Evolutionary conservation across 2,329 filamentous ascomycete genomes (phyloP).

Genomic region (Colletotrichum agaves): DNA sequence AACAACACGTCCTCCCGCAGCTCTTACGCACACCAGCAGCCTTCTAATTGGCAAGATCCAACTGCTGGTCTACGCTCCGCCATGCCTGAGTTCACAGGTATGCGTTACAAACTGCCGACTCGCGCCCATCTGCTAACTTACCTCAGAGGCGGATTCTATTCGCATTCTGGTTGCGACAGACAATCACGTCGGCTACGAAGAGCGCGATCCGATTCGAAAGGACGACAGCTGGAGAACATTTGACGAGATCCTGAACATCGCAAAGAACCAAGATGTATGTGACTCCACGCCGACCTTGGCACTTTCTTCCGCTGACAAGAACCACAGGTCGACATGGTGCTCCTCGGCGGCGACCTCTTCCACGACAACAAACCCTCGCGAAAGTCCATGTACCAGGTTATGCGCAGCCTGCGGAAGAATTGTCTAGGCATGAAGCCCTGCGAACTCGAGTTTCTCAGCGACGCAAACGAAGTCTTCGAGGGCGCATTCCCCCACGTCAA

Average conservation of each 20-base stretch:
- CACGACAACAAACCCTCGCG: conserved; percentile 98
- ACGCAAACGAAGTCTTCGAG: conserved; percentile 90
- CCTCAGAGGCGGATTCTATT: conserved; percentile 81
- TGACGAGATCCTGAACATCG: conserved; percentile 92
- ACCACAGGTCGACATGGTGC: conserved; percentile 86
- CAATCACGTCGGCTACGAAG: conserved; percentile 97
- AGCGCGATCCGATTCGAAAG: conserved; percentile 92
- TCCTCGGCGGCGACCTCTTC: conserved; percentile 94
- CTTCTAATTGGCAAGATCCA: background rate
- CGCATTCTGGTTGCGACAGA: conserved; percentile 94
- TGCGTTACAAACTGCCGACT: background rate
- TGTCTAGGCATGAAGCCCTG: conserved; percentile 96
- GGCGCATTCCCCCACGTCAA: conserved; percentile 94
- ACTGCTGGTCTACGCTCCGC: background rate
- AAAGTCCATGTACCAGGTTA: conserved; percentile 96
- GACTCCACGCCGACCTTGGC: background rate
- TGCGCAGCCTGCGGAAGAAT: conserved; percentile 92
- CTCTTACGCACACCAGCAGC: background rate
- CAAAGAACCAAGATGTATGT: conserved; percentile 79
- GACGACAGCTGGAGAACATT: conserved; percentile 98
- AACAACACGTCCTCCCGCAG: background rate
- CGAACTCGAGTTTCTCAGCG: conserved; percentile 92
- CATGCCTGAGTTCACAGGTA: conserved; percentile 36
- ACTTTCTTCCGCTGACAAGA: background rate
- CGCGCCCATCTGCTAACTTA: background rate